phyloP scores from a whole-genome alignment of 2,329 filamentous ascomycete genomes.

The Alternaria hordeiaustralica region DNA sequence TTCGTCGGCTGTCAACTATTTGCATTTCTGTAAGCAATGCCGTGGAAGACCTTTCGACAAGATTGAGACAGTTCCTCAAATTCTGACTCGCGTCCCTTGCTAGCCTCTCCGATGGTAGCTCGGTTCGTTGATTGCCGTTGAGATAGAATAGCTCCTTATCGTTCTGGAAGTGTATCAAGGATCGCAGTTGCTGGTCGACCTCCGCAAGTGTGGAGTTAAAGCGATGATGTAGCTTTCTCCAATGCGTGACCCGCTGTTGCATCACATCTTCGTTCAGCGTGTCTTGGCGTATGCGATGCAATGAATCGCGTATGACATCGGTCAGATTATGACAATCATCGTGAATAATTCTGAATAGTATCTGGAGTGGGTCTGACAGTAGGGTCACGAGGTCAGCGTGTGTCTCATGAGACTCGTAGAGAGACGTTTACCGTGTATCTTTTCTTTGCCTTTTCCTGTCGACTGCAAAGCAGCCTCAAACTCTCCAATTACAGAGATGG shows the following conservation, averaged over 20 bases:
- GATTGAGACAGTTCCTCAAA: neutral
- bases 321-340: conserved; percentile 16
- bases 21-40: conserved; percentile 48
- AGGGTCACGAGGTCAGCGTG: conserved; percentile 37
- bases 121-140: neutral
- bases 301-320: conserved; percentile 17
- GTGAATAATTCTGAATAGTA: conserved; percentile 18
- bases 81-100: neutral
- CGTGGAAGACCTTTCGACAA: conserved; percentile 3
- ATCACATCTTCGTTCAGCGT: conserved; percentile 15
- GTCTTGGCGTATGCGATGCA: conserved; percentile 22
- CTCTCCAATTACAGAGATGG: neutral
- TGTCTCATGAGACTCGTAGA: neutral
- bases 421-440: neutral
- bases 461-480: neutral
- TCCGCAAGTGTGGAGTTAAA: neutral
- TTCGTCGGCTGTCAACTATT: conserved; percentile 34
- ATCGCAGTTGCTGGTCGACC: neutral
- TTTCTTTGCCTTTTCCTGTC: neutral
- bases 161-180: neutral
- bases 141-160: neutral
- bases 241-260: neutral
- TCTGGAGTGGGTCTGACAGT: conserved; percentile 58
- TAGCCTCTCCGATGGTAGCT: neutral
- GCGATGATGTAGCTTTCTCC: neutral